Base-by-base conservation (phyloP, 345 rosid species). In the Populus ilicifolia region DNA sequence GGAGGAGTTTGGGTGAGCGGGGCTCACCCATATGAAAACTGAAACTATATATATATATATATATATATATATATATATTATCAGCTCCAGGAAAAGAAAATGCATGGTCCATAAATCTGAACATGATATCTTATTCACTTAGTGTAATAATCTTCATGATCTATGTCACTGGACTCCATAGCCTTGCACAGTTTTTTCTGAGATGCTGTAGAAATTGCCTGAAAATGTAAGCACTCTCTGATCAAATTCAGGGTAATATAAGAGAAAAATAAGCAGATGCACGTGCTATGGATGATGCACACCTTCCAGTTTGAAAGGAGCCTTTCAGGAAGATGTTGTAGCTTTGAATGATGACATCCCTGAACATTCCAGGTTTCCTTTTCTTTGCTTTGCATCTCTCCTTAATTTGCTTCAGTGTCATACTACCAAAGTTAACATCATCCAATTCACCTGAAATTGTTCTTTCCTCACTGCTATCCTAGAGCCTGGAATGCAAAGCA, bases 161-260 rank as follows among this genome's bases (percentile, higher is more conserved):
- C 84, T 66, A 86, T 76, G 66, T 80, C 86, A 1, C 73, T 61
- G 46, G 80, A 83, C 75, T 90, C 86, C 91, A 92, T 80, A 75
- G 93, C 92, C 77, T 89, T 84, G 70, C 90, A 66, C 66, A 95
- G 90, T 81, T 83, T 84, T 70, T 87, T 88, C 85, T 87, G 99
- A 54, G 97, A 88, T 67, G 81, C 76, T 33, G 98, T 97, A 80
- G 99, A 95, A 78, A 95, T 89, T 76, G 76, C 84, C 99, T 93
- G 96, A 77, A 85, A 85, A 43, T 72, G 41, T 59, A 79, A 67
- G 43, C 43, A 80, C 44, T 17, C 18, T 13, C 38, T 17, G 11
- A 69, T 61, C 38, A 73, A 25, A 20, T 81, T n/a, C 9, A 36
- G 35, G 38, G 3, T 65, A 23, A 35, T 6, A 50, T 29, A 18